A percentile compares a stretch with the other conserved stretches of the same genome.
These are phyloP conservation scores for Yamadazyma dendronema DNA, from an alignment of 1,139 yeast genomes.

Conservation along the genomic window DNA sequence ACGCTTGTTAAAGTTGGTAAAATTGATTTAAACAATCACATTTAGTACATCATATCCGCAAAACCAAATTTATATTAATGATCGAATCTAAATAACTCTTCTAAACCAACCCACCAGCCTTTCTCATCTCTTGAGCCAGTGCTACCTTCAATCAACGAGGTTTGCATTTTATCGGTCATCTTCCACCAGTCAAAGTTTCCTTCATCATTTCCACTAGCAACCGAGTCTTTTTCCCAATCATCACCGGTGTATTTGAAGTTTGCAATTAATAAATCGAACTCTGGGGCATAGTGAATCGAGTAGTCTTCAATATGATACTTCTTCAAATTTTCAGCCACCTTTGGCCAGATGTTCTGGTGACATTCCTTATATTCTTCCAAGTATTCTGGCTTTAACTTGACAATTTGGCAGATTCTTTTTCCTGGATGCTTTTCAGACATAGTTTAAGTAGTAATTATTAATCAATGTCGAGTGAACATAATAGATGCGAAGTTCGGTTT, in stretches of 20 bases:
- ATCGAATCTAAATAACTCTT: slow-evolving; percentile 35
- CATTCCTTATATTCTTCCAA: slow-evolving; percentile 31
- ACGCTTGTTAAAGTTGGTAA: too few relatives aligned
- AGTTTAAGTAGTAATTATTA: too few relatives aligned
- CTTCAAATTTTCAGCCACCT: slow-evolving; percentile 25
- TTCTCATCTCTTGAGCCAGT: slow-evolving; percentile 31
- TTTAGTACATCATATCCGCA: too few relatives aligned
- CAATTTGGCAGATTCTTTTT: slow-evolving; percentile 32
- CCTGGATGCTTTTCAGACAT: slow-evolving; percentile 22
- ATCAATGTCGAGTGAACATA: too few relatives aligned
- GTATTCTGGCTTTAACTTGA: slow-evolving; percentile 32
- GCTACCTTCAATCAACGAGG: slow-evolving; percentile 30
- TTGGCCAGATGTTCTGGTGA: slow-evolving; percentile 25
- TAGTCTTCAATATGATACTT: slow-evolving; percentile 37
- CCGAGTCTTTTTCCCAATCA: slow-evolving; percentile 30
- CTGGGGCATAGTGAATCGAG: slow-evolving; percentile 32
- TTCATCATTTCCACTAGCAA: slow-evolving; percentile 26
- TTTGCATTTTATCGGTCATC: slow-evolving; percentile 35
- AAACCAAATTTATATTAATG: too few relatives aligned
- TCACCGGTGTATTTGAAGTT: slow-evolving; percentile 34
- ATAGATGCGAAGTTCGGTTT: too few relatives aligned
- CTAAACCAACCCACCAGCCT: slow-evolving; percentile 36
- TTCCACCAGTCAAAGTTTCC: slow-evolving; percentile 38
- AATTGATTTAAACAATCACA: too few relatives aligned
- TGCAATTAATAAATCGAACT: slow-evolving; percentile 27